Evolutionary conservation across 805 yeast species (phyloP).

Genomic region (Candida golubevii): DNA sequence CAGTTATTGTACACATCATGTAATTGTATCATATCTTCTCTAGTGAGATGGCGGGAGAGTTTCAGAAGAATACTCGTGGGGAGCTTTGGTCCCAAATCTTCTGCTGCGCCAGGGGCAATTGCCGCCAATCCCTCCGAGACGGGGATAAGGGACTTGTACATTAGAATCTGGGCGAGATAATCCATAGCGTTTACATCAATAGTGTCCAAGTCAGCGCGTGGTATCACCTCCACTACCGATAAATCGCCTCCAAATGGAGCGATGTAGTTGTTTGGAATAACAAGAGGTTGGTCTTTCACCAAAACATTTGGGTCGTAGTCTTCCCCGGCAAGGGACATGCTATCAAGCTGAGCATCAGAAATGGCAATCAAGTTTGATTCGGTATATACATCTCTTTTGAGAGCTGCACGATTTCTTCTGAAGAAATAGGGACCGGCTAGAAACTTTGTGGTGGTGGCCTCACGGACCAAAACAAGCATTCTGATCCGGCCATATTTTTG

Average conservation of each 20-base stretch:
- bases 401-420: slow-evolving; percentile 57
- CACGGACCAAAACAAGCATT: slow-evolving; percentile 66
- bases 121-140: slow-evolving; percentile 44
- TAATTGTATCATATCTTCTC: slow-evolving; percentile 51
- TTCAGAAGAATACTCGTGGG: slow-evolving; percentile 37
- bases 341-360: slow-evolving; percentile 18
- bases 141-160: slow-evolving; percentile 35
- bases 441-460: slow-evolving; percentile 52
- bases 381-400: slow-evolving; percentile 61
- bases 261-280: slow-evolving; percentile 24
- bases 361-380: slow-evolving; percentile 55
- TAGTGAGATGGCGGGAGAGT: slow-evolving; percentile 44
- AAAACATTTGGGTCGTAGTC: slow-evolving; percentile 35
- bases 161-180: slow-evolving; percentile 44
- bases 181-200: slow-evolving; percentile 56
- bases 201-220: slow-evolving; percentile 24
- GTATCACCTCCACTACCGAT: slow-evolving; percentile 55
- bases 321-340: slow-evolving; percentile 19
- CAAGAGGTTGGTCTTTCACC: slow-evolving; percentile 34
- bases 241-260: slow-evolving; percentile 35
- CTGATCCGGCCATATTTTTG: slow-evolving; percentile 67
- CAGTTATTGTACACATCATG: slow-evolving; percentile 56
- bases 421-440: slow-evolving; percentile 50
- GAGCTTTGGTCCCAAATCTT: slow-evolving; percentile 36
- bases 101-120: slow-evolving; percentile 80